A percentile compares a stretch with the other conserved stretches of the same genome.
Evolutionary conservation across 2,329 filamentous ascomycete genomes (phyloP).

Genomic region (Diatrype stigma): DNA sequence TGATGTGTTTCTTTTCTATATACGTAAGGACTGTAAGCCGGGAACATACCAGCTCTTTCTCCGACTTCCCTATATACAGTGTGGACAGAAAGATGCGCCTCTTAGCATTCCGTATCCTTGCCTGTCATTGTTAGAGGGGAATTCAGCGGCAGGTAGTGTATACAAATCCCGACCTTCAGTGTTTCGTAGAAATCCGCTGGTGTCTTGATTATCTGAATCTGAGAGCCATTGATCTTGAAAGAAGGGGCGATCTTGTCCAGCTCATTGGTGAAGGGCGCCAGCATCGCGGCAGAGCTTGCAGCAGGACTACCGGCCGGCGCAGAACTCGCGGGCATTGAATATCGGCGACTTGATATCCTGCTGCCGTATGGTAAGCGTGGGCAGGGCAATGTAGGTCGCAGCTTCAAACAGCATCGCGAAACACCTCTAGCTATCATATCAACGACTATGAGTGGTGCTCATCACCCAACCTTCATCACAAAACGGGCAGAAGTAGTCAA

Average conservation of each 20-base stretch:
- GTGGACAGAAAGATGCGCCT: slow-evolving; percentile 88
- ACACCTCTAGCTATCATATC: slow-evolving; percentile 26
- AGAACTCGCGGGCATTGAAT: slow-evolving; percentile 32
- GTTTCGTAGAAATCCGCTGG: slow-evolving; percentile 89
- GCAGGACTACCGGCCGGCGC: slow-evolving; percentile 19
- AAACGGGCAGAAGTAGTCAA: background rate
- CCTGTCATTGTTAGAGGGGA: slow-evolving; percentile 36
- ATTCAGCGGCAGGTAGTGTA: slow-evolving; percentile 4
- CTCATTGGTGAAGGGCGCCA: slow-evolving; percentile 60
- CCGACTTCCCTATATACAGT: slow-evolving; percentile 90
- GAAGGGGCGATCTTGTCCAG: slow-evolving; percentile 87
- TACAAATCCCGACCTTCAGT: slow-evolving; percentile 61
- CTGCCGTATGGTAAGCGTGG: slow-evolving; percentile 13
- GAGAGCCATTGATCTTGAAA: slow-evolving; percentile 77
- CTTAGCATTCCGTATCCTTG: slow-evolving; percentile 77
- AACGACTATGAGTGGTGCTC: background rate
- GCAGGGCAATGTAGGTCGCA: slow-evolving; percentile 20
- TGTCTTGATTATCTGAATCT: slow-evolving; percentile 73
- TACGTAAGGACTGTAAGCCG: background rate
- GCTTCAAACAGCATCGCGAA: slow-evolving; percentile 22
- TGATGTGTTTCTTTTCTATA: slow-evolving; percentile 2
- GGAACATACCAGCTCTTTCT: slow-evolving; percentile 70
- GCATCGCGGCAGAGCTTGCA: slow-evolving; percentile 33
- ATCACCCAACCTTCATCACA: background rate
- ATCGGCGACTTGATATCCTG: slow-evolving; percentile 36